A percentile compares a stretch with the other conserved stretches of the same genome.
These are phyloP conservation scores for Stramenopiles sp. DNA, from an alignment of 352 stramenopile species.

Conservation along the genomic window DNA sequence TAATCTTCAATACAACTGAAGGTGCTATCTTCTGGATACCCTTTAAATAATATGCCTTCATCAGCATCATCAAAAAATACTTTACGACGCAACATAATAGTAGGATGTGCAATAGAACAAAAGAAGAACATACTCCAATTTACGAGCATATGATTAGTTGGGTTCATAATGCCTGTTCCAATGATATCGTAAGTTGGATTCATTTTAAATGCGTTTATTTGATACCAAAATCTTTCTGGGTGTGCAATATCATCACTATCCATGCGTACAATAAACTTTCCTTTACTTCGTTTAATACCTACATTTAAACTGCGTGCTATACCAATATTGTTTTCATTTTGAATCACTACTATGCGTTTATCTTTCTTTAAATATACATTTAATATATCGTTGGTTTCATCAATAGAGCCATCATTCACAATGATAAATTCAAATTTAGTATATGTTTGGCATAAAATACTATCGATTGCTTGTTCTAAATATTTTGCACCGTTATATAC, in stretches of 20 bases:
- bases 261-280: conserved; percentile 46
- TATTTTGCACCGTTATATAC: conserved; percentile 34
- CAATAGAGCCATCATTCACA: conserved; percentile 40
- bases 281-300: conserved; percentile 30
- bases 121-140: conserved; percentile 47
- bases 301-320: conserved; percentile 44
- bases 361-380: conserved; percentile 26
- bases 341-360: conserved; percentile 26
- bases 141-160: conserved; percentile 33
- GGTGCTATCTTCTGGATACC: neutral
- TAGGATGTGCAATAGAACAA: conserved; percentile 47
- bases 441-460: conserved; percentile 25
- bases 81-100: conserved; percentile 41
- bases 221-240: conserved; percentile 30
- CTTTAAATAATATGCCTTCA: neutral
- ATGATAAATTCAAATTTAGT: conserved; percentile 38
- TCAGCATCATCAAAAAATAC: conserved; percentile 14
- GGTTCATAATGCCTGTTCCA: conserved; percentile 25
- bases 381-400: conserved; percentile 27
- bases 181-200: conserved; percentile 27
- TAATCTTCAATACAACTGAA: neutral
- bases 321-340: conserved; percentile 29
- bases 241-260: conserved; percentile 51
- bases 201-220: conserved; percentile 28
- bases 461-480: conserved; percentile 30